Evolutionary conservation across 208 protist genomes (phyloP), one percentile per base, ranked within the genome.

Genomic region (Acanthamoeba lenticulata): DNA sequence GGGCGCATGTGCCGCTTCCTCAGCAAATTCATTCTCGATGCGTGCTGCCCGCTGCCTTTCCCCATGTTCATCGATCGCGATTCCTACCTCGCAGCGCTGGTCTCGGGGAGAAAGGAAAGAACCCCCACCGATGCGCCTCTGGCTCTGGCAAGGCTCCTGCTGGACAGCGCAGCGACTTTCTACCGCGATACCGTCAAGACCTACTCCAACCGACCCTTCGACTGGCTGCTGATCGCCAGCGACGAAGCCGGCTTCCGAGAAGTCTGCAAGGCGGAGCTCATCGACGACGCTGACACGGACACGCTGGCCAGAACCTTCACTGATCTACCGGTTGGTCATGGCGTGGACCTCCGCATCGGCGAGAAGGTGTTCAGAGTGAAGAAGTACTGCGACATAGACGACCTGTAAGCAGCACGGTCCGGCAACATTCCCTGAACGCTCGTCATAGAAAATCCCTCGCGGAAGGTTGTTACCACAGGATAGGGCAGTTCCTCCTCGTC

Each of bases 1-100:
- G 90, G 94, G 21, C 57, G 94, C 32, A 2, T 95, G 62, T 95
- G 94, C 62, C 32, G 94, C 74, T 95, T 94, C n/a, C n/a, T 95
- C 27, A 92, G 60, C 38, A 95, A 95, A 85, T 74, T 57, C 72
- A 45, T 95, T 6, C 19, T 95, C 44, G 92, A 95, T 60, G 40
- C 60, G 42, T 27, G n/a, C 81, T 92, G 42, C 69, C 94, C 94
- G 9, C n/a, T 95, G 11, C 94, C 94, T 34, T 95, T 95, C 29
- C 94, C 94, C 34, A 57, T 94, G 83, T 95, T 95, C 77, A 11
- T 13, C n/a, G 29, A 90, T 47, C 19, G 92, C 17, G 32, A 62
- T 69, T n/a, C 34, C 19, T 95, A 95, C 47, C 81, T 94, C 1
- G 3, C 44, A n/a, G 15, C 69, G 36, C 69, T 95, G 60, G 60